phyloP scores from a whole-genome alignment of 116 monocot species.

The Phalaenopsis hybrid region DNA sequence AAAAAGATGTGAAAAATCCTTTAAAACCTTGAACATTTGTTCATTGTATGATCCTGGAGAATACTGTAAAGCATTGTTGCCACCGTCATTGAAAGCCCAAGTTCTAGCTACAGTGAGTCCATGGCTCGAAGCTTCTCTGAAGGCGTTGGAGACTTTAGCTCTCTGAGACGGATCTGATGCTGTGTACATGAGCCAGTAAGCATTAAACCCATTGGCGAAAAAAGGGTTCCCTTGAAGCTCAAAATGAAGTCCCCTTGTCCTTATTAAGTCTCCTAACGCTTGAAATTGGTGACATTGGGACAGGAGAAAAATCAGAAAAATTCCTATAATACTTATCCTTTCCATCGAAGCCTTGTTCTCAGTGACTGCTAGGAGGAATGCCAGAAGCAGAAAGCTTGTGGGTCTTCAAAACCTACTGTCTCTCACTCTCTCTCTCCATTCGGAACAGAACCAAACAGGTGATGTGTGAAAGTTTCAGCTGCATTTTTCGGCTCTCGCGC shows the following conservation, averaged over 20 bases:
- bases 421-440: background rate
- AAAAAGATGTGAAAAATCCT: background rate
- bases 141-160: conserved; percentile 21
- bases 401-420: background rate
- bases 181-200: conserved; percentile 61
- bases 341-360: background rate
- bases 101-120: conserved; percentile 40
- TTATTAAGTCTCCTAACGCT: conserved; percentile 12
- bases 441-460: background rate
- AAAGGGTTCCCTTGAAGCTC: conserved; percentile 29
- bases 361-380: background rate
- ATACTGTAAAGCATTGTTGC: conserved; percentile 36
- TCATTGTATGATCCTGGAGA: conserved; percentile 48
- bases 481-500: background rate
- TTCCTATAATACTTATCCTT: background rate
- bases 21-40: conserved; percentile 40
- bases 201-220: conserved; percentile 51
- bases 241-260: conserved; percentile 35
- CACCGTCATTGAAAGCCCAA: conserved; percentile 62
- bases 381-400: background rate
- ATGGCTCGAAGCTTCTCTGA: conserved; percentile 29
- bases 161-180: conserved; percentile 32
- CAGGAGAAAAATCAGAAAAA: background rate
- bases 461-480: no score
- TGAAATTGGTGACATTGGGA: background rate